Evolutionary conservation across 2,329 filamentous ascomycete genomes (phyloP), one percentile per base, ranked within the genome.

Genomic region (Fusarium sarcochroum): DNA sequence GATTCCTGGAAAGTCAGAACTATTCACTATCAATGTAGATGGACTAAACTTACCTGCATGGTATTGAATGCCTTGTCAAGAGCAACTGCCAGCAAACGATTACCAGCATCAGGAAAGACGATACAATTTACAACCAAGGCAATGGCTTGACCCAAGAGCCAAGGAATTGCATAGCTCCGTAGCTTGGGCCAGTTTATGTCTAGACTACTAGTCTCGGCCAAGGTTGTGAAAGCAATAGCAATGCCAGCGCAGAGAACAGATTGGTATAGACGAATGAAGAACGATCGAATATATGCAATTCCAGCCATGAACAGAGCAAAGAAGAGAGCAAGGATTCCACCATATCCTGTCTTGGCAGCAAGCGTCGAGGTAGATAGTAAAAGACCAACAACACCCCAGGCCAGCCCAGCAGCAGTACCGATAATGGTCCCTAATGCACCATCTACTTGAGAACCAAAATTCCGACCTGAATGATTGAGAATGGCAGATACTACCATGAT

Each of bases 401-500:
- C 86, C 9, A 89, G 74, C 2, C 87, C 87, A 30, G 81, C 79
- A 7, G 83, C 83, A 2, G 85, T 84, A 5, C 87, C 87, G 7
- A 86, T 30, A n/a, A 82, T 83, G 7, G 86, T 88, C 20, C 86
- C 75, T 41, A 87, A 56, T 6, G 83, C 76, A 3, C 87, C 87
- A 71, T 89, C 87, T 21, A 89, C 74, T 67, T 89, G 87, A 14
- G 86, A 83, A 7, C 87, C 87, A 51, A 89, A 70, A 2, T 85
- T 83, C 37, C 87, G 80, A 21, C 84, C 85, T 5, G 87, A 81
- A 68, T 89, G 87, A 59, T 89, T 89, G 44, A 89, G 69, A 20
- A 89, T 82, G n/a, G 84, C 79, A 4, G 87, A 89, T 47, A 89
- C 75, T 6, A 81, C 83, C 80, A 87, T 84, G 61, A 89, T 82